Evolutionary conservation across 495 filamentous ascomycete genomes (phyloP), one percentile per base, ranked within the genome.

Genomic region (Penicillium soppii): DNA sequence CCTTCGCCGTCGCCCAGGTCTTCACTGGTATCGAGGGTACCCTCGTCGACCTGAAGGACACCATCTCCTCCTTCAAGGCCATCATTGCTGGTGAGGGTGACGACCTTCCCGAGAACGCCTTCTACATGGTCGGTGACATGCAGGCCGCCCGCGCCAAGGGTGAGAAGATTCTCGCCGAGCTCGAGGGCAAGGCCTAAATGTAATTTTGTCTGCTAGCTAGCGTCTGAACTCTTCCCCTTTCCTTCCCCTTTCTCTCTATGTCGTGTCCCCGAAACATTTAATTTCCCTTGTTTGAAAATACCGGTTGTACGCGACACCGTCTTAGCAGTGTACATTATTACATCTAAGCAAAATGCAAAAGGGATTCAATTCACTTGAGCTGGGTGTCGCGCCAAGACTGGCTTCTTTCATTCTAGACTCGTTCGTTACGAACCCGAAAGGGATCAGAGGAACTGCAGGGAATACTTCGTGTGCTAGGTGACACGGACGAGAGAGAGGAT

Each of bases 11-110:
- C 65, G 92, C 92, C 65, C 89, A 97, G 79, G 92, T 96, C 59
- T 97, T 96, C 86, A 96, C 91, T 76, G 87, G 92, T 90, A 97
- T 97, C 77, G 88, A 97, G 85, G 94, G 94, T 77, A 83, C 82
- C 74, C 85, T 98, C 44, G 94, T 98, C 64, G 90, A 96, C 76
- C 79, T 98, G 53, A 97, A 98, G 86, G 92, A 96, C 78, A 98
- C 94, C 74, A 96, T 98, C 63, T 65, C 79, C 67, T 91, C 87
- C 52, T 98, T 98, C 90, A 94, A 97, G 89, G 82, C 89, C 59
- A 97, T 98, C 77, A 88, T 98, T 73, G 82, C 79, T 70, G 95
- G 94, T 68, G 91, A 95, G 79, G 88, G 83, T 79, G 94, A 98
- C 74, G 87, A 95, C 78, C 80, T 98, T 47, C 94, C 94, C 57